A percentile compares a stretch with the other conserved stretches of the same genome.
phyloP scores from a whole-genome alignment of 2,329 filamentous ascomycete genomes.

The Diplodia sapinea region DNA sequence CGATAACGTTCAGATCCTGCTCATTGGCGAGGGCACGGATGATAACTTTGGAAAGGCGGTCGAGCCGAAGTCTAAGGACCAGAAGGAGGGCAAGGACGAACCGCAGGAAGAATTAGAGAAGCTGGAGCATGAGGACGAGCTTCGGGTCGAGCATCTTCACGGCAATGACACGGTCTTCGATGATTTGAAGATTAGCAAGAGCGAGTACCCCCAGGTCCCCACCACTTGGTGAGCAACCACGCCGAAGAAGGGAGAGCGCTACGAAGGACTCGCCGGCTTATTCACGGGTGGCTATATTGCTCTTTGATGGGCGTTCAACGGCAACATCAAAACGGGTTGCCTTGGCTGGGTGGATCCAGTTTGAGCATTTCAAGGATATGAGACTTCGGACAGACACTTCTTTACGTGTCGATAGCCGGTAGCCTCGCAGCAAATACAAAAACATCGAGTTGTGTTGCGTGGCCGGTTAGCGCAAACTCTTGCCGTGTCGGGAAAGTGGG shows the following conservation, averaged over 20 bases:
- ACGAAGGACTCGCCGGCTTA: not conserved
- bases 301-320: not conserved
- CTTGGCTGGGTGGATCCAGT: not conserved
- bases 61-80: conserved; percentile 62
- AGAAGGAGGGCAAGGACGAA: conserved; percentile 64
- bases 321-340: not conserved
- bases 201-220: conserved; percentile 68
- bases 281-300: not conserved
- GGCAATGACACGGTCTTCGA: conserved; percentile 66
- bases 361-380: not conserved
- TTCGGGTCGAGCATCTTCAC: conserved; percentile 66
- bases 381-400: not conserved
- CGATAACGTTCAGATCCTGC: conserved; percentile 74
- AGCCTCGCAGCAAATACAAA: not conserved
- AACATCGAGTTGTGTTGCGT: not conserved
- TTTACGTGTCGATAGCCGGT: not conserved
- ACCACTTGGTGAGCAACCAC: conserved; percentile 61
- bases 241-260: too few species aligned
- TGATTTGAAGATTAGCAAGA: conserved; percentile 64
- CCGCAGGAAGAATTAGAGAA: conserved; percentile 75
- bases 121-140: conserved; percentile 75
- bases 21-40: conserved; percentile 72
- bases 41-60: conserved; percentile 63
- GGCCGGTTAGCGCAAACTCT: not conserved
- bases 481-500: not conserved